phyloP scores from a whole-genome alignment of 805 yeast genomes.

The Ogataea allantospora region DNA sequence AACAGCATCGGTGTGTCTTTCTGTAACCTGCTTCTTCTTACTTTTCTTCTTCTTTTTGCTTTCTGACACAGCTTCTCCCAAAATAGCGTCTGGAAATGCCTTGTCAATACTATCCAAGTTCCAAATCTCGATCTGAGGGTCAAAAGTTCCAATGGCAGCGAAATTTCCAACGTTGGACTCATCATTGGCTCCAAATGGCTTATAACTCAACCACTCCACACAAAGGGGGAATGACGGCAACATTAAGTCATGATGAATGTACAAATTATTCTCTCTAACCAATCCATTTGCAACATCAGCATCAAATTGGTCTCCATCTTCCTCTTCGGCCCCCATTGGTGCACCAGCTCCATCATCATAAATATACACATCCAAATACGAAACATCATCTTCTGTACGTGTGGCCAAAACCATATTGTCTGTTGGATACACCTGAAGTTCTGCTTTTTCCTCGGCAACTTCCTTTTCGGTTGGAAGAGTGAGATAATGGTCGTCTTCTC shows the following conservation, averaged over 20 bases:
- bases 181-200: constrained; percentile 50
- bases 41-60: constrained; percentile 49
- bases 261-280: constrained; percentile 70
- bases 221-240: constrained; percentile 95
- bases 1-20: constrained; percentile 93
- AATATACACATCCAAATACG: constrained; percentile 88
- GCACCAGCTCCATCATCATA: constrained; percentile 93
- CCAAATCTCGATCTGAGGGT: constrained; percentile 97
- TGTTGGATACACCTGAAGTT: constrained; percentile 81
- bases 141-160: constrained; percentile 96
- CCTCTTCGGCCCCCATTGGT: constrained; percentile 63
- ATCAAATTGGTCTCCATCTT: constrained; percentile 61
- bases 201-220: constrained; percentile 89
- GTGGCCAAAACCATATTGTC: constrained; percentile 89
- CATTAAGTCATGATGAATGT: constrained; percentile 96
- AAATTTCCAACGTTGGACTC: constrained; percentile 69
- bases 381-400: constrained; percentile 93
- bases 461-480: constrained; percentile 64
- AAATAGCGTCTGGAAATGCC: constrained; percentile 89
- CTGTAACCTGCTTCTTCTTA: constrained; percentile 52
- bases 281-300: constrained; percentile 74
- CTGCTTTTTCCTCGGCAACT: constrained; percentile 71
- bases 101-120: constrained; percentile 89
- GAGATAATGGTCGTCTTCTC: constrained; percentile 53
- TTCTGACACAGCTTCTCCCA: constrained; percentile 69